Evolutionary conservation across 2,329 filamentous ascomycete genomes (phyloP).

Genomic region (Gyromitra esculenta): DNA sequence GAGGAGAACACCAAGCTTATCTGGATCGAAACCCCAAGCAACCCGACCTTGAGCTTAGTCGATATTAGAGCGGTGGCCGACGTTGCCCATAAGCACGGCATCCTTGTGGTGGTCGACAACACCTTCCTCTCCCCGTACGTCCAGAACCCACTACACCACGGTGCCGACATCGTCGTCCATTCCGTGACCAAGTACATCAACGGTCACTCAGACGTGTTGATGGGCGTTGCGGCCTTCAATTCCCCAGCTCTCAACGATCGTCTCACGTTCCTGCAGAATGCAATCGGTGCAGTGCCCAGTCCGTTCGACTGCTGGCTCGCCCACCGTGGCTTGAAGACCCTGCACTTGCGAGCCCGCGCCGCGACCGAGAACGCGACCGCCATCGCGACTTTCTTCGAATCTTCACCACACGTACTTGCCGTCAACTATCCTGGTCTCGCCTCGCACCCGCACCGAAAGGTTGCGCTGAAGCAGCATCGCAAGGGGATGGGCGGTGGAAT

Average conservation of each 20-base stretch:
- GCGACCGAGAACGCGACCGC: constrained; percentile 81
- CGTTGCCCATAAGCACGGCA: constrained; percentile 84
- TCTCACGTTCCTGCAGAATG: constrained; percentile 93
- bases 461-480: constrained; percentile 90
- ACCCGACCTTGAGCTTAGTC: constrained; percentile 90
- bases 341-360: constrained; percentile 89
- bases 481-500: constrained; percentile 95
- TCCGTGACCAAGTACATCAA: constrained; percentile 99
- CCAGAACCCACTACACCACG: constrained; percentile 93
- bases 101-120: constrained; percentile 98
- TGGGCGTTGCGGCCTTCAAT: constrained; percentile 97
- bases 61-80: constrained; percentile 88
- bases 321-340: constrained; percentile 94
- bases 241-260: constrained; percentile 78
- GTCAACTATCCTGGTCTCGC: constrained; percentile 96
- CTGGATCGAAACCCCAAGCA: constrained; percentile 96
- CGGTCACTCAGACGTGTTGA: constrained; percentile 93
- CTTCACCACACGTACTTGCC: constrained; percentile 80
- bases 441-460: constrained; percentile 84
- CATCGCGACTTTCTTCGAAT: constrained; percentile 79
- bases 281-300: constrained; percentile 92
- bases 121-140: constrained; percentile 97
- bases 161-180: constrained; percentile 96
- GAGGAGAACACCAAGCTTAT: constrained; percentile 88
- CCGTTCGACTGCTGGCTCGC: constrained; percentile 98